Conservation (phyloP, 495 filamentous ascomycete species). For the Trichoderma parareesei region DNA sequence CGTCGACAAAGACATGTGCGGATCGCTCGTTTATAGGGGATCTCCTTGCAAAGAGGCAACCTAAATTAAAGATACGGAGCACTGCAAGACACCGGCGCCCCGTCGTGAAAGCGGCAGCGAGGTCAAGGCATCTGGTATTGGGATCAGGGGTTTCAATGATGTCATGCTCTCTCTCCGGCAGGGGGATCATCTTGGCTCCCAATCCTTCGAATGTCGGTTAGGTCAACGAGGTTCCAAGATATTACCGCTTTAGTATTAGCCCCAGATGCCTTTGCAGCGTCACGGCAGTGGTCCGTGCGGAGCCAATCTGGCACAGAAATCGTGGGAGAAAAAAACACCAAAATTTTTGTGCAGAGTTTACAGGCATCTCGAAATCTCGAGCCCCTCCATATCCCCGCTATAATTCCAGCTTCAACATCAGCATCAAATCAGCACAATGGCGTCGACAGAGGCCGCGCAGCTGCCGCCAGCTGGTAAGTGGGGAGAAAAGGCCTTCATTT, state of each 20-base stretch:
- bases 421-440: constrained; percentile 8
- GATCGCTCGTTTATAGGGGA: neutral
- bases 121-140: neutral
- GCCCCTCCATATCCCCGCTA: constrained; percentile 11
- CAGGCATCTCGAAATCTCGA: neutral
- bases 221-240: neutral
- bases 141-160: constrained; percentile 2
- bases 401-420: neutral
- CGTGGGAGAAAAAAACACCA: constrained; percentile 2
- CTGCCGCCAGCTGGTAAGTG: constrained; percentile 9
- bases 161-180: neutral
- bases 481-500: neutral
- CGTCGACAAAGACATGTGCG: neutral
- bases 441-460: neutral
- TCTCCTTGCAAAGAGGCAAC: neutral
- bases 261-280: neutral
- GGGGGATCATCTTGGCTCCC: neutral
- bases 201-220: neutral
- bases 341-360: neutral
- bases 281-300: neutral
- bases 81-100: neutral
- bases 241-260: neutral
- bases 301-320: neutral
- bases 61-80: no score
- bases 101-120: neutral